Conservation (phyloP, 495 filamentous ascomycete species). For the Aspergillus homomorphus region DNA sequence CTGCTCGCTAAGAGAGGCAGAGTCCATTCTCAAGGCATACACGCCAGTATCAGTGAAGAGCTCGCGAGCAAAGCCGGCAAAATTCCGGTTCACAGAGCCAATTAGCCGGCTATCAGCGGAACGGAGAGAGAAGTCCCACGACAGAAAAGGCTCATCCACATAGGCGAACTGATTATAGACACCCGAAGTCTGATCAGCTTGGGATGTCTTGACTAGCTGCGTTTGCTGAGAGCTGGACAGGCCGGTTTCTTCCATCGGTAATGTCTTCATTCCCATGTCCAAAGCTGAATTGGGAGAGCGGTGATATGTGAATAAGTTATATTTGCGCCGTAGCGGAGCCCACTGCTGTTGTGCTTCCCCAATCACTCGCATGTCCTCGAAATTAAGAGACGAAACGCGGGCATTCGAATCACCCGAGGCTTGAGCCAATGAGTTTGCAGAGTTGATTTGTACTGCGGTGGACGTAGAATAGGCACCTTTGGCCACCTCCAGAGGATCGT, state of each 20-base stretch:
- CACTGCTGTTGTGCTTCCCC: slow-evolving; percentile 68
- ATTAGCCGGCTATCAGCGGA: slow-evolving; percentile 47
- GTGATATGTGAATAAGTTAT: slow-evolving; percentile 61
- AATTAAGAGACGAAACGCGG: slow-evolving; percentile 48
- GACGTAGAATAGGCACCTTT: slow-evolving; percentile 33
- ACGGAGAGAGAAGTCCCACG: slow-evolving; percentile 57
- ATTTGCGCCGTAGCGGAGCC: slow-evolving; percentile 64
- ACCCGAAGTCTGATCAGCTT: slow-evolving; percentile 30
- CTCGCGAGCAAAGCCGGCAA: slow-evolving; percentile 65
- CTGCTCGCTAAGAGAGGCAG: slow-evolving; percentile 46
- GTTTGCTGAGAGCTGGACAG: slow-evolving; percentile 49
- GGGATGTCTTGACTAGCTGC: slow-evolving; percentile 35
- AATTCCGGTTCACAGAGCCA: slow-evolving; percentile 66
- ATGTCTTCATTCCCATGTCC: slow-evolving; percentile 33
- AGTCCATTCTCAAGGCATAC: slow-evolving; percentile 68
- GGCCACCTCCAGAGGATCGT: slow-evolving; percentile 51
- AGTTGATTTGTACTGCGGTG: slow-evolving; percentile 40
- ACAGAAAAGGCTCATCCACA: slow-evolving; percentile 55
- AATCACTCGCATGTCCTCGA: slow-evolving; percentile 61
- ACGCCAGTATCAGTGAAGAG: slow-evolving; percentile 71
- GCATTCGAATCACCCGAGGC: slow-evolving; percentile 39
- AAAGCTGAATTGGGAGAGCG: slow-evolving; percentile 31
- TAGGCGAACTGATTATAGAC: slow-evolving; percentile 62
- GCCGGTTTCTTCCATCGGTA: slow-evolving; percentile 45
- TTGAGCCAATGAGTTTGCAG: slow-evolving; percentile 39